Percentiles rank a stretch among this genome's conserved stretches.
Evolutionary conservation across 441 rosid genomes (phyloP).

Genomic region (Erodium moschatum): DNA sequence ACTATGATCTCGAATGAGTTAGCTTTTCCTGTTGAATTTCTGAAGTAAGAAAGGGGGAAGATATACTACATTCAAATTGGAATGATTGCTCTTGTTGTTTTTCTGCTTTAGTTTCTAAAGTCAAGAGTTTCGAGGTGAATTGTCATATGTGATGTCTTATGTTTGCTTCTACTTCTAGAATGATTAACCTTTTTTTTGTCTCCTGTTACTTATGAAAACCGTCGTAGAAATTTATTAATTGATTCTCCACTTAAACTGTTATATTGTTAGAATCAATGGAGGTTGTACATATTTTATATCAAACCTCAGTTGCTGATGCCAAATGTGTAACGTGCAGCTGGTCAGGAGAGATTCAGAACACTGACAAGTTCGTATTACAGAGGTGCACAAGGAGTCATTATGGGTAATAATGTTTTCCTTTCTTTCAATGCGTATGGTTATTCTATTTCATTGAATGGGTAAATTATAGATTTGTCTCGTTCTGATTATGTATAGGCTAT

Average conservation of each 20-base stretch:
- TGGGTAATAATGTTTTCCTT: conserved; percentile 36
- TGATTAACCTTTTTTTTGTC: not conserved
- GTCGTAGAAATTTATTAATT: not conserved
- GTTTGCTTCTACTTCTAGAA: not conserved
- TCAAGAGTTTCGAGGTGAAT: not conserved
- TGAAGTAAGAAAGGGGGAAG: not conserved
- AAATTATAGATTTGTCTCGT: not conserved
- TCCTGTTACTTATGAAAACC: not conserved
- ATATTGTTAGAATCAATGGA: not conserved
- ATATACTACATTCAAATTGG: not conserved
- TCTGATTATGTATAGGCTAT: not conserved
- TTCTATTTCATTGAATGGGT: not conserved
- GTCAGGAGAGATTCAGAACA: conserved; percentile 75
- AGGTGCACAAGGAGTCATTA: conserved; percentile 70
- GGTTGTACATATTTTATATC: not conserved
- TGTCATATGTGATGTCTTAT: not conserved
- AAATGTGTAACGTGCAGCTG: conserved; percentile 42
- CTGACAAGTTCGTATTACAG: conserved; percentile 78
- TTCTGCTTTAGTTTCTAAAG: not conserved
- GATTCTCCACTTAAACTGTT: not conserved
- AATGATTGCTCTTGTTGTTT: not conserved
- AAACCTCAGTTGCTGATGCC: conserved; percentile 14
- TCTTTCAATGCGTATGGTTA: not conserved
- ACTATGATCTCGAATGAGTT: not conserved
- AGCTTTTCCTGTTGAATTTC: not conserved